phyloP scores from a whole-genome alignment of 495 filamentous ascomycete species.

The Lophiotrema nucula region DNA sequence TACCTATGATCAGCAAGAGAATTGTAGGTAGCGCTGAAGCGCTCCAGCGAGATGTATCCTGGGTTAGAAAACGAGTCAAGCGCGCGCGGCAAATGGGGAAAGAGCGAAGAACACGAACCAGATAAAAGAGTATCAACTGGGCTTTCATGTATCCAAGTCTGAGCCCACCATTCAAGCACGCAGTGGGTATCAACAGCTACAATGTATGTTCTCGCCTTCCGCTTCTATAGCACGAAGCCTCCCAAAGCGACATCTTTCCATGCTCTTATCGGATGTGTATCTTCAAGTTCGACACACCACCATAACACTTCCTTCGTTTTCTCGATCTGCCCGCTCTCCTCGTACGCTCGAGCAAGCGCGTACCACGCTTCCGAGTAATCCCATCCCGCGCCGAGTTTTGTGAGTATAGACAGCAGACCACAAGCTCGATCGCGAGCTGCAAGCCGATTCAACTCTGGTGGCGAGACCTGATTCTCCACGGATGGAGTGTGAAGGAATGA shows the following conservation, averaged over 20 bases:
- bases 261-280: conserved; percentile 58
- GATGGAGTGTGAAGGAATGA: conserved; percentile 28
- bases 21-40: not conserved
- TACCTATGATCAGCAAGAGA: not conserved
- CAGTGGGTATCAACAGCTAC: conserved; percentile 15
- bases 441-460: conserved; percentile 70
- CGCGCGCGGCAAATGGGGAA: not conserved
- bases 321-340: conserved; percentile 75
- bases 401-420: conserved; percentile 73
- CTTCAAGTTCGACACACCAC: conserved; percentile 76
- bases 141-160: conserved; percentile 1
- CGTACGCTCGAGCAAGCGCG: conserved; percentile 78
- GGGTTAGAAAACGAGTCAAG: no score
- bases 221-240: conserved; percentile 54
- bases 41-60: not conserved
- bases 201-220: not conserved
- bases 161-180: not conserved
- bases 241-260: conserved; percentile 57
- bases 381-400: conserved; percentile 85
- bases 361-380: conserved; percentile 94
- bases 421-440: conserved; percentile 84
- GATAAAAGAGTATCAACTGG: not conserved
- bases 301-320: conserved; percentile 77
- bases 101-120: not conserved
- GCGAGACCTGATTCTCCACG: conserved; percentile 42